A percentile compares a stretch with the other conserved stretches of the same genome.
Conservation (phyloP, 1,284 basidiomycete genomes). For the Hemileia vastatrix region DNA sequence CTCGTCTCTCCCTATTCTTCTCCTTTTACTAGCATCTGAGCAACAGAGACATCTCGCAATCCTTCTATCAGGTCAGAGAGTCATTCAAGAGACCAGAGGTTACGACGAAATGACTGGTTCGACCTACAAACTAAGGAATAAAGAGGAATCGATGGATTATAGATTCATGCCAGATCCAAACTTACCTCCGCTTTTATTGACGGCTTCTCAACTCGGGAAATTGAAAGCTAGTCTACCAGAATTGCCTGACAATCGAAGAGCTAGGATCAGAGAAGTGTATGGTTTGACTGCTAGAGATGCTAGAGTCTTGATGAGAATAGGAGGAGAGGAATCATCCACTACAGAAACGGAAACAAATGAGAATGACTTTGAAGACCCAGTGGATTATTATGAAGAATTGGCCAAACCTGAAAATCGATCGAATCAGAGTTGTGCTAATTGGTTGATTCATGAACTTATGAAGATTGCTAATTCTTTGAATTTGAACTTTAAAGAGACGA, state of each 20-base stretch:
- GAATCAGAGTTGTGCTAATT: too few species aligned
- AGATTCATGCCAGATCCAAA: slow-evolving; percentile 98
- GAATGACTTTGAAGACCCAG: slow-evolving; percentile 49
- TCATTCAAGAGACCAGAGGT: slow-evolving; percentile 80
- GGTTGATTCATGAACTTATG: too few species aligned
- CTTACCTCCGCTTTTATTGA: slow-evolving; percentile 63
- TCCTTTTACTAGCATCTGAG: slow-evolving; percentile 52
- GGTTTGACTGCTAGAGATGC: slow-evolving; percentile 58
- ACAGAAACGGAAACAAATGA: slow-evolving; percentile 53
- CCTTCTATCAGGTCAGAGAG: slow-evolving; percentile 49
- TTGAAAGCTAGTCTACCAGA: slow-evolving; percentile 61
- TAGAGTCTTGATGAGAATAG: slow-evolving; percentile 65
- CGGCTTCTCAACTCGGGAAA: slow-evolving; percentile 53
- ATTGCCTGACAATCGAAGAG: slow-evolving; percentile 60
- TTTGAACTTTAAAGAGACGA: too few species aligned
- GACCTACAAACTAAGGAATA: slow-evolving; percentile 73
- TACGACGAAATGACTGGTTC: slow-evolving; percentile 72
- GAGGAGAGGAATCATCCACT: slow-evolving; percentile 56
- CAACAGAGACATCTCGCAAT: slow-evolving; percentile 60
- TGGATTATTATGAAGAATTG: slow-evolving; percentile 67
- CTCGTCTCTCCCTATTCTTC: too few species aligned
- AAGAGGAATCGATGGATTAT: slow-evolving; percentile 92
- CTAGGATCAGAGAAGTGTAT: slow-evolving; percentile 53
- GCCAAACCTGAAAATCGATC: slow-evolving; percentile 52
- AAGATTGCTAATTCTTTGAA: too few species aligned